Conservation (phyloP, 2,329 filamentous ascomycete genomes). For the Epicoccum nigrum region DNA sequence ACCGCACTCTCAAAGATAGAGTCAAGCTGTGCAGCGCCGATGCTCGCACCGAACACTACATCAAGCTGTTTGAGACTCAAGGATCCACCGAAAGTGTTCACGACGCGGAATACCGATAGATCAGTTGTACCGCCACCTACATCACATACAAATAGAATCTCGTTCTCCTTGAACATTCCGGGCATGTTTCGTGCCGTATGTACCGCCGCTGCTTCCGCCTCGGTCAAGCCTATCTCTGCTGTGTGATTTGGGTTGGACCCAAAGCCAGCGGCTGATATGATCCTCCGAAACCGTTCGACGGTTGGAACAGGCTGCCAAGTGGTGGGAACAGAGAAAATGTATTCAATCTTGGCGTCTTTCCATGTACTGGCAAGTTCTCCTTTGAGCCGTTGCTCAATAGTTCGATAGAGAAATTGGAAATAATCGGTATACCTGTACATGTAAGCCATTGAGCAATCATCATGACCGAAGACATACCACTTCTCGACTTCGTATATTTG, state of each 20-base stretch:
- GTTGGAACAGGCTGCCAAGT: constrained; percentile 60
- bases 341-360: constrained; percentile 56
- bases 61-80: constrained; percentile 43
- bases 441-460: constrained; percentile 29
- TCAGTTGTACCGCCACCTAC: constrained; percentile 58
- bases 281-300: constrained; percentile 58
- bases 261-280: constrained; percentile 58
- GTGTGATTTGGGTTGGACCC: constrained; percentile 49
- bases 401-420: constrained; percentile 53
- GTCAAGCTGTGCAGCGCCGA: constrained; percentile 41
- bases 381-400: constrained; percentile 53
- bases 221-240: constrained; percentile 56
- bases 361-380: constrained; percentile 48
- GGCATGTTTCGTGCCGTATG: constrained; percentile 46
- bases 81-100: constrained; percentile 13
- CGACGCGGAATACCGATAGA: constrained; percentile 47
- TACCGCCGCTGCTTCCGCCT: constrained; percentile 61
- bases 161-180: constrained; percentile 31
- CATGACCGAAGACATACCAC: constrained; percentile 12
- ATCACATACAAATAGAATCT: constrained; percentile 58
- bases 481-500: constrained; percentile 55
- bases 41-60: constrained; percentile 46
- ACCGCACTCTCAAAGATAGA: constrained; percentile 34
- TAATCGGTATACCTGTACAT: constrained; percentile 55
- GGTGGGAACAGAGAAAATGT: constrained; percentile 64